A percentile compares a stretch with the other conserved stretches of the same genome.
Evolutionary conservation across 352 stramenopile species (phyloP).

Genomic region (Globisporangium viniferum): DNA sequence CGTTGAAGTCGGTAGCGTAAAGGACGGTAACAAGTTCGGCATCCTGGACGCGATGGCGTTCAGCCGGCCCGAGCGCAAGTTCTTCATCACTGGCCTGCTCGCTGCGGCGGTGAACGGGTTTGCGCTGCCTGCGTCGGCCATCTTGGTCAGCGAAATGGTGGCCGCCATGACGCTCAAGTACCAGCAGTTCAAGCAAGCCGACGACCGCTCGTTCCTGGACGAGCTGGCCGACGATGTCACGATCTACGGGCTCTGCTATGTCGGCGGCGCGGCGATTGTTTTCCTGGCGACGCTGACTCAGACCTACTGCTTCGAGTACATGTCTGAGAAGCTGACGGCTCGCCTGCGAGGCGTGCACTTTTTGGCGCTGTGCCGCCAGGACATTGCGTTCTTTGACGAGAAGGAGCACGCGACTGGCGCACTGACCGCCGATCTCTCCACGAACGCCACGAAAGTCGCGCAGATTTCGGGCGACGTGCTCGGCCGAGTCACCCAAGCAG

Average conservation of each 20-base stretch:
- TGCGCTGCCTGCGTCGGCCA: conserved; percentile 24
- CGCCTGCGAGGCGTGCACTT: conserved; percentile 47
- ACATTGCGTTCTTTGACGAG: conserved; percentile 70
- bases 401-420: conserved; percentile 41
- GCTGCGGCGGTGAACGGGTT: conserved; percentile 32
- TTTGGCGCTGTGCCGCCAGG: conserved; percentile 36
- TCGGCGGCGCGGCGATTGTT: conserved; percentile 27
- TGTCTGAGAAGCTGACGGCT: conserved; percentile 46
- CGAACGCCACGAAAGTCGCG: conserved; percentile 42
- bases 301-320: conserved; percentile 41
- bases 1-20: too few species aligned
- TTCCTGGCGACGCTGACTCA: conserved; percentile 30
- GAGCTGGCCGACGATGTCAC: conserved; percentile 21
- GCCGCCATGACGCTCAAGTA: conserved; percentile 33
- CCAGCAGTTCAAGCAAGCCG: conserved; percentile 18
- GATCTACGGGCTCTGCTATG: conserved; percentile 29
- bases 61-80: conserved; percentile 31
- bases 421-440: conserved; percentile 49
- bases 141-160: conserved; percentile 34
- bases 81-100: conserved; percentile 28
- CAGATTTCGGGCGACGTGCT: conserved; percentile 39
- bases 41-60: conserved; percentile 30
- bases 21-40: conserved; percentile 17
- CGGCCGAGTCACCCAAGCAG: conserved; percentile 37
- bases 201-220: conserved; percentile 20